These are phyloP conservation scores for Urtica urens DNA, from an alignment of 306 rosid genomes.

Conservation along the genomic window DNA sequence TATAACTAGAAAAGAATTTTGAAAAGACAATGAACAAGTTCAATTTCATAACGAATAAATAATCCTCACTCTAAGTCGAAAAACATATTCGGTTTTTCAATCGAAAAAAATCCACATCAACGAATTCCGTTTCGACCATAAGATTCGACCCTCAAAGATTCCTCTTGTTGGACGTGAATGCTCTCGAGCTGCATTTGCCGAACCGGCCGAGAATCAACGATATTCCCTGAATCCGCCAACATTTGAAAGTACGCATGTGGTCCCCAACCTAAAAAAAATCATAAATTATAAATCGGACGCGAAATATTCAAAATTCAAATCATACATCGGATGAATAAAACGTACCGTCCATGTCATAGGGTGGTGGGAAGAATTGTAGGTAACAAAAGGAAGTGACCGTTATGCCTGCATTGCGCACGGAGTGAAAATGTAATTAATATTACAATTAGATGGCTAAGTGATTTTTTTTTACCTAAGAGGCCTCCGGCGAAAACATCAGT, in stretches of 20 bases:
- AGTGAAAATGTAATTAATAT: neutral
- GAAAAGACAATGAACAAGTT: no score
- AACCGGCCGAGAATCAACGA: constrained; percentile 15
- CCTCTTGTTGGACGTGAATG: constrained; percentile 26
- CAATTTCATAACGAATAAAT: no score
- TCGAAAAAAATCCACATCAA: no score
- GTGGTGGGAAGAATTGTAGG: constrained; percentile 93
- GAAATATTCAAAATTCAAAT: no score
- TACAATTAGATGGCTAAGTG: neutral
- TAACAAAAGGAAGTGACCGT: constrained; percentile 68
- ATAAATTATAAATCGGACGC: no score
- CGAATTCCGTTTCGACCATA: no score
- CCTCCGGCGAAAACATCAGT: constrained; percentile 81
- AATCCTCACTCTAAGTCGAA: no score
- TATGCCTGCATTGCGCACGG: constrained; percentile 73
- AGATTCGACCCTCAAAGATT: constrained; percentile 14
- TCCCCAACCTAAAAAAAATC: constrained; percentile 99
- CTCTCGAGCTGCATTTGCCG: constrained; percentile 37
- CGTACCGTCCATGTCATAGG: constrained; percentile 72
- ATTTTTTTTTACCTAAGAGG: constrained; percentile 43
- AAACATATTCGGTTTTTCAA: no score
- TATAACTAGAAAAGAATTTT: no score
- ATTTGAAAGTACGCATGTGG: constrained; percentile 76
- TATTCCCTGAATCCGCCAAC: constrained; percentile 46
- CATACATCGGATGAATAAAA: no score